Base-by-base conservation (phyloP, 176 grass and related monocot genomes). In the Oryza officinalis region DNA sequence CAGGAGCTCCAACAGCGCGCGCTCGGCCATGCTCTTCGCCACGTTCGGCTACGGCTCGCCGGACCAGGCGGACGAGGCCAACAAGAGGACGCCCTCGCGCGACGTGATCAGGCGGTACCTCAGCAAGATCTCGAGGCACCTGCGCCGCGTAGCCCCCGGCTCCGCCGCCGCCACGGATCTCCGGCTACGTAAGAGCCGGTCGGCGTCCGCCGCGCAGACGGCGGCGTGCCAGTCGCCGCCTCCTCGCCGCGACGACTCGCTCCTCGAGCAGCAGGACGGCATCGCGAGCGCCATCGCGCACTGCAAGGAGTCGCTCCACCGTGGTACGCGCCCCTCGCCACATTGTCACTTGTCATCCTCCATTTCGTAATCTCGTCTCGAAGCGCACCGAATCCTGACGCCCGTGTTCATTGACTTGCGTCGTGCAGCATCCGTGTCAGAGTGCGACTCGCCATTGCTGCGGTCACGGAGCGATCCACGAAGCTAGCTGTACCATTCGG, bases 241-340 rank as follows among this genome's bases (percentile, higher is more conserved):
- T 4, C 17, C 54, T 15, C 90, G 89, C 41, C 86, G 88, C 11
- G 96, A 99, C 74, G 96, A 99, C 84, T 84, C 93, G 33, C 83
- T 99, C 76, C 11, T 79, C 27, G 89, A 99, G 87, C 85, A 94
- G 75, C 93, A 99, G 85, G 96, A 99, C 84, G 89, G 93, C 64
- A 99, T 99, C 76, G 90, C 94, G 10, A 91, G 96, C 85, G 96
- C 96, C 81, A 99, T 99, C 87, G 91, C 91, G 10, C 96, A 99
- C 80, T 99, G 96, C 83, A 99, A 99, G 74, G 89, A 94, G 63
- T 99, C 96, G 4, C 81, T 99, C 66, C 90, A 90, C 69, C 84
- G 88, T 65, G 89, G 87, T 94, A 57, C 40, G 63, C 8, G 7
- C 57, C 67, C 75, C 69, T 68, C 18, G 17, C 10, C 63, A 25